phyloP scores from a whole-genome alignment of 345 rosid genomes.

The Rhizophora apiculata region DNA sequence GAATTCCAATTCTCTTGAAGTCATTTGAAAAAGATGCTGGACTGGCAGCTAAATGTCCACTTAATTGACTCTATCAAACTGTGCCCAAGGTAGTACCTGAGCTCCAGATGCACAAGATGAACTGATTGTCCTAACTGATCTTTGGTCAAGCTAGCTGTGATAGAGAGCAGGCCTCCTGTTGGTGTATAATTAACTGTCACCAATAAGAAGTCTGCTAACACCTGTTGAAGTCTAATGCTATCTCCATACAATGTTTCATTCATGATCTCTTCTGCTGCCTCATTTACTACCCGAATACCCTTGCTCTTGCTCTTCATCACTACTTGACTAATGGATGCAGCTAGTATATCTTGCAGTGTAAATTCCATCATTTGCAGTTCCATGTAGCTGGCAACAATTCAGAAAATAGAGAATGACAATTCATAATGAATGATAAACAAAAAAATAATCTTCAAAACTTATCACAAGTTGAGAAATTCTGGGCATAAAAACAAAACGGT shows the following conservation, averaged over 20 bases:
- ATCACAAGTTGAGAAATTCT: too few species aligned
- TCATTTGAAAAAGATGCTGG: too few species aligned
- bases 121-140: conserved; percentile 68
- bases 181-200: conserved; percentile 58
- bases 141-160: conserved; percentile 56
- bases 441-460: too few species aligned
- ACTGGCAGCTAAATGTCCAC: too few species aligned
- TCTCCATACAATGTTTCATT: conserved; percentile 66
- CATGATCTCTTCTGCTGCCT: conserved; percentile 51
- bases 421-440: neutral
- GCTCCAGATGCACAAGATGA: conserved; percentile 62
- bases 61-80: neutral
- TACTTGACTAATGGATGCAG: conserved; percentile 68
- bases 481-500: too few species aligned
- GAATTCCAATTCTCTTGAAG: too few species aligned
- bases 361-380: conserved; percentile 83
- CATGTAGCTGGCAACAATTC: conserved; percentile 47
- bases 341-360: conserved; percentile 48
- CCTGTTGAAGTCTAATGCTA: conserved; percentile 80
- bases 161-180: conserved; percentile 48
- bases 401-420: conserved; percentile 7
- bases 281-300: conserved; percentile 49
- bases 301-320: conserved; percentile 61
- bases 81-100: conserved; percentile 47
- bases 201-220: conserved; percentile 65